Evolutionary conservation across 2,329 filamentous ascomycete species (phyloP).

Genomic region (Parafenestella ontariensis): DNA sequence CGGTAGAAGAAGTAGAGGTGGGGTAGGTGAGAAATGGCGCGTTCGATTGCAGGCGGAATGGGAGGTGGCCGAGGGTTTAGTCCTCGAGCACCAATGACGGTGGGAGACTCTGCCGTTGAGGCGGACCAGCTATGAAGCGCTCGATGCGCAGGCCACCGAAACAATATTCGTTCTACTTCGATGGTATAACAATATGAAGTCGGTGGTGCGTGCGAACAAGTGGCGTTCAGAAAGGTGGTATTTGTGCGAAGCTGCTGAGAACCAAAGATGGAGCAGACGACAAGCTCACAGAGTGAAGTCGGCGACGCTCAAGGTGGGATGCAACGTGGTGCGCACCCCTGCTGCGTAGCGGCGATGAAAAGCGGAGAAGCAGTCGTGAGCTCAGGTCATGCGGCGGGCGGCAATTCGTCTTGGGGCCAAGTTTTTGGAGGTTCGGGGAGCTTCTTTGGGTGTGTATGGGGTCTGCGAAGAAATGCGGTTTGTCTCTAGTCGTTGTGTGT

Average conservation of each 20-base stretch:
- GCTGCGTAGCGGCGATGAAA: constrained; percentile 34
- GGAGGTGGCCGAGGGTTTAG: constrained; percentile 6
- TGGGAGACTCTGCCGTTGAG: constrained; percentile 19
- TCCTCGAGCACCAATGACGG: constrained; percentile 14
- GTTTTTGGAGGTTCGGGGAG: constrained; percentile 6
- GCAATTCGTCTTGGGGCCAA: constrained; percentile 11
- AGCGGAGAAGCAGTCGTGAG: constrained; percentile 31
- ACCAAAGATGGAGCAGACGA: background rate
- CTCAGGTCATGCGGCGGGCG: constrained; percentile 6
- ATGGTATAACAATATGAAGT: constrained; percentile 18
- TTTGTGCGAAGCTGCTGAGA: background rate
- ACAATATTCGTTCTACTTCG: constrained; percentile 17
- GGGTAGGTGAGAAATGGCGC: constrained; percentile 19
- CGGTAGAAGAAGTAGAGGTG: no score
- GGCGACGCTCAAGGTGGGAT: constrained; percentile 31
- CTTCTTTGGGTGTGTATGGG: constrained; percentile 9
- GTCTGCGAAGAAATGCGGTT: constrained; percentile 22
- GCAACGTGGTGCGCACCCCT: constrained; percentile 36
- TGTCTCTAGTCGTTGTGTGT: constrained; percentile 33
- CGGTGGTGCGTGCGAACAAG: constrained; percentile 12
- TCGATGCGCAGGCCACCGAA: constrained; percentile 26
- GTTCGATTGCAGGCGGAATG: constrained; percentile 3
- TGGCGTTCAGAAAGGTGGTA: background rate
- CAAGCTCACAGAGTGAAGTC: constrained; percentile 3
- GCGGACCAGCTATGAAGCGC: constrained; percentile 23